Base-by-base conservation (phyloP, 129 eudicot genomes). In the Lonicera japonica region DNA sequence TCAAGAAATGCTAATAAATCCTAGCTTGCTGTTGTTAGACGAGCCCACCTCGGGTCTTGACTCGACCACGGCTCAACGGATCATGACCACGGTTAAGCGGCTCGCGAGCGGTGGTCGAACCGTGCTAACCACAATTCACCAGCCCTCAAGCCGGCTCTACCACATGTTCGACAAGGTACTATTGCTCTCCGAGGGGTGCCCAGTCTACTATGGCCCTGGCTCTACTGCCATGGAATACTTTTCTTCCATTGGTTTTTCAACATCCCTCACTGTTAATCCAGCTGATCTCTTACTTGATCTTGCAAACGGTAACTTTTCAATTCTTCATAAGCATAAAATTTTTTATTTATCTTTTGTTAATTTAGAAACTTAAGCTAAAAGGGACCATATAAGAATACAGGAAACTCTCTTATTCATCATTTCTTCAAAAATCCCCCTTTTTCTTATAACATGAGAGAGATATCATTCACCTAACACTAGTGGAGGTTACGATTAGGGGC, bases 41-140 rank as follows among this genome's bases (percentile, higher is more conserved):
- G 99, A 92, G 77, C 98, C 98, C 54, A 92, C 98, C 18, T 92
- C 98, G 3, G 98, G 98, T 23, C 74, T 92, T 38, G 99, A 94
- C 66, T 94, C 99, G 22, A 94, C 99, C 76, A 85, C 99, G 9
- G 99, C 99, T 58, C 83, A 75, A 48, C 64, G 95, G 79, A 94
- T 94, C 67, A 56, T 94, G 75, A 88, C 70, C 20, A 85, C 89
- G 0, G 68, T 94, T 20, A 94, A 94, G 58, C 80, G 89, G 70
- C 79, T 94, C 7, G 99, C 99, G 57, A 76, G 86, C 54, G 82
- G 92, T 1, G 99, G 99, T 14, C 71, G 99, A 36, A 94, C 95
- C 0, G 88, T 92, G 36, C 60, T 92, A 56, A 92, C 96, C 46
- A 92, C 98, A 20, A 92, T 92, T 76, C 98, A 94, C 68, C 99